A percentile compares a stretch with the other conserved stretches of the same genome.
Conservation (phyloP, 495 filamentous ascomycete species). For the Aspergillus cristatus region DNA sequence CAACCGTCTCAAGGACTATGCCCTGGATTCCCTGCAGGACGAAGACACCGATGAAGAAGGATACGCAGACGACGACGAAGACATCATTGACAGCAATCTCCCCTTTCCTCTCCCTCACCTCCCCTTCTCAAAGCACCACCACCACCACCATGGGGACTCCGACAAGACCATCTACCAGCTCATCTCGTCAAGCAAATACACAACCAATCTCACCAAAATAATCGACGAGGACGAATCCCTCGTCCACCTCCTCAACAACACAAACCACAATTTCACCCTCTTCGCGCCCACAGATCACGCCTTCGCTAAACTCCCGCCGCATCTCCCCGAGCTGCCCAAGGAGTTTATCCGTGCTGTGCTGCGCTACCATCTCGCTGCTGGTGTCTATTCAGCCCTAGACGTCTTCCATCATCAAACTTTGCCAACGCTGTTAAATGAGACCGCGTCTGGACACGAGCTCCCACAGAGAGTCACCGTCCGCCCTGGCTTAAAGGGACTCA, state of each 20-base stretch:
- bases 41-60: background rate
- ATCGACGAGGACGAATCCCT: conserved; percentile 63
- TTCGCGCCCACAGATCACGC: conserved; percentile 73
- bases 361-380: conserved; percentile 60
- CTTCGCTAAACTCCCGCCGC: conserved; percentile 56
- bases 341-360: conserved; percentile 57
- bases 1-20: too few species aligned
- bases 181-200: conserved; percentile 63
- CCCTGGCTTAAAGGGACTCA: conserved; percentile 45
- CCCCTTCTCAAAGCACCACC: conserved; percentile 3
- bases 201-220: conserved; percentile 62
- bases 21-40: background rate
- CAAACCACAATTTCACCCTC: conserved; percentile 55
- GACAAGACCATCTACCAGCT: conserved; percentile 71
- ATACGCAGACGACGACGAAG: background rate
- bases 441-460: conserved; percentile 42
- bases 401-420: conserved; percentile 58
- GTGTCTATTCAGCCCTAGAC: conserved; percentile 46
- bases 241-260: conserved; percentile 59
- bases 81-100: background rate
- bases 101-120: background rate
- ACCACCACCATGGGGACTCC: conserved; percentile 18
- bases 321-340: conserved; percentile 41
- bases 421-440: conserved; percentile 50
- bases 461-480: conserved; percentile 62